Base-by-base conservation (phyloP, 495 filamentous ascomycete genomes). In the Talaromyces thailandensis region DNA sequence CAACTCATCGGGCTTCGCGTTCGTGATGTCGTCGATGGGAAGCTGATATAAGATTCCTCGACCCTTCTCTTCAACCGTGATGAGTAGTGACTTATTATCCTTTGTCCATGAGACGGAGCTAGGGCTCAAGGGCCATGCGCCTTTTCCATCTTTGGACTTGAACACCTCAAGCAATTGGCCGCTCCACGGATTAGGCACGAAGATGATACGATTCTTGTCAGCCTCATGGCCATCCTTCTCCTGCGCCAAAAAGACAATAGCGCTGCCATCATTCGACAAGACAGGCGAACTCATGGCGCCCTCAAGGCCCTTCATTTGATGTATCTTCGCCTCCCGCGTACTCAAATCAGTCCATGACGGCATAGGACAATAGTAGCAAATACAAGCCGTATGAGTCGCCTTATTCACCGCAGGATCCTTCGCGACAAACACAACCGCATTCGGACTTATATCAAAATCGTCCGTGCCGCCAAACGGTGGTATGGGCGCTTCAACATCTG, bases 161-260 rank as follows among this genome's bases (percentile, higher is more conserved):
- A 85, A 88, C 43, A 88, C 82, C 62, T 89, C 86, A 40, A 85
- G 77, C 63, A 76, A 75, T 40, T 76, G 70, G 5, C 83, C 81
- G 67, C 78, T 82, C 75, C 78, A 80, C 6, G 84, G 77, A 65
- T 88, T 83, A 6, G 73, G 73, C 55, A 91, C 70, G 14, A 96
- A 74, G 58, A 97, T 72, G 4, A 96, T 80, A 4, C 89, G 80
- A 55, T 92, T 89, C 72, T 91, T 90, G 76, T 97, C 93, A 9
- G 88, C 88, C 74, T 98, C 93, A 69, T 98, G 96, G 24, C 91
- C 91, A 65, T 88, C 84, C 63, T 85, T 77, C 25, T 81, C 79
- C 90, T 93, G 93, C 32, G 87, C 82, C 48, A 92, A 83, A 64
- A 96, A 92, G n/a, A 86, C 93, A 8, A 92, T 82, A 53, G 81